phyloP scores from a whole-genome alignment of 2,329 filamentous ascomycete genomes.

The Coniochaeta sp. region DNA sequence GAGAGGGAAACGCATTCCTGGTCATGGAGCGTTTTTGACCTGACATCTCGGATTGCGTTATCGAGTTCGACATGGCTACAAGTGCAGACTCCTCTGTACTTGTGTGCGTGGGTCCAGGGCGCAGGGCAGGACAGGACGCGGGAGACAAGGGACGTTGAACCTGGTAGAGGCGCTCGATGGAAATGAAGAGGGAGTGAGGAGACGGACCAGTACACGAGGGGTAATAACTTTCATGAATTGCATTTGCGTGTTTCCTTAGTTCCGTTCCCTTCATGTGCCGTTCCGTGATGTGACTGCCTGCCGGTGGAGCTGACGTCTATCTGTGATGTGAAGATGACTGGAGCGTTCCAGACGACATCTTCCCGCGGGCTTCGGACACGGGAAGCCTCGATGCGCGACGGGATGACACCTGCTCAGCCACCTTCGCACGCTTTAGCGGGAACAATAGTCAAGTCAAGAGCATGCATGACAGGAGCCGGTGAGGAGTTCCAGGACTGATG shows the following conservation, averaged over 20 bases:
- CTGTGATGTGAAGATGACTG: not conserved
- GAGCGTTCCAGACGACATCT: not conserved
- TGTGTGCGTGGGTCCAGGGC: not conserved
- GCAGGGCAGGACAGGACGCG: not conserved
- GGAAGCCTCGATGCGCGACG: no score
- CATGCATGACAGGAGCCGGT: not conserved
- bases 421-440: not conserved
- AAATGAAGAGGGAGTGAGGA: not conserved
- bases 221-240: conserved; percentile 1
- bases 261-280: not conserved
- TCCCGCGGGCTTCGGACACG: not conserved
- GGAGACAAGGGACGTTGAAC: not conserved
- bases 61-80: not conserved
- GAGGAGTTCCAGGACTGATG: not conserved
- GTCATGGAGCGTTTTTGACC: no score
- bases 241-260: not conserved
- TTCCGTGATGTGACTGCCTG: not conserved
- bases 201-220: not conserved
- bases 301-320: not conserved
- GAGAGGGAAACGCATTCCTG: no score
- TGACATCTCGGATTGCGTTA: no score
- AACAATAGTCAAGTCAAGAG: not conserved
- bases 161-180: not conserved
- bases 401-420: not conserved
- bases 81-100: not conserved